These are phyloP conservation scores for Candida albicans DNA, from an alignment of 1,139 yeast genomes.

Conservation along the genomic window DNA sequence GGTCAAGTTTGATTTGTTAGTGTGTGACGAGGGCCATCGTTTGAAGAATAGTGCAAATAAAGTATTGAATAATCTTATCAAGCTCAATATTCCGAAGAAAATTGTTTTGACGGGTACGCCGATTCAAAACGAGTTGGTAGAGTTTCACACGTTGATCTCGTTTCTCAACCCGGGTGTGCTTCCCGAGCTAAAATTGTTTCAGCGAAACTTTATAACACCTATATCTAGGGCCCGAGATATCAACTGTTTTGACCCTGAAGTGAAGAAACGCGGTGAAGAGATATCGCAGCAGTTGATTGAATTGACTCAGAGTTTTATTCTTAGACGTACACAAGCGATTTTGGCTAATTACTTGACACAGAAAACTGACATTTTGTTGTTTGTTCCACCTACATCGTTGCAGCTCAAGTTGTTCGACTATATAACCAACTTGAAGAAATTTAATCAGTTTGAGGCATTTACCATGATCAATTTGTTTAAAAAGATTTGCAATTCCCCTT, in stretches of 20 bases:
- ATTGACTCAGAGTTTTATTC: constrained; percentile 63
- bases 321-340: constrained; percentile 72
- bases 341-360: constrained; percentile 70
- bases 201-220: constrained; percentile 66
- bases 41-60: constrained; percentile 72
- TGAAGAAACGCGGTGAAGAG: constrained; percentile 57
- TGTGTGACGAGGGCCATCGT: constrained; percentile 96
- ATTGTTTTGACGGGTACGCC: constrained; percentile 89
- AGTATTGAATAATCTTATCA: constrained; percentile 60
- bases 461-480: constrained; percentile 73
- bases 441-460: constrained; percentile 42
- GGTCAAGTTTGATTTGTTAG: constrained; percentile 64
- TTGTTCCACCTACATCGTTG: constrained; percentile 68
- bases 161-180: constrained; percentile 83
- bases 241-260: constrained; percentile 54
- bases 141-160: constrained; percentile 77
- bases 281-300: constrained; percentile 61
- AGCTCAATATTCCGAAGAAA: constrained; percentile 55
- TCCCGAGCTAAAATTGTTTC: constrained; percentile 65
- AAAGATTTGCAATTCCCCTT: constrained; percentile 83
- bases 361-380: constrained; percentile 75
- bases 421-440: constrained; percentile 26
- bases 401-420: constrained; percentile 60
- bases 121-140: constrained; percentile 85
- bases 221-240: constrained; percentile 74